phyloP scores from a whole-genome alignment of 495 filamentous ascomycete species.

The Tuber umbilicatum region DNA sequence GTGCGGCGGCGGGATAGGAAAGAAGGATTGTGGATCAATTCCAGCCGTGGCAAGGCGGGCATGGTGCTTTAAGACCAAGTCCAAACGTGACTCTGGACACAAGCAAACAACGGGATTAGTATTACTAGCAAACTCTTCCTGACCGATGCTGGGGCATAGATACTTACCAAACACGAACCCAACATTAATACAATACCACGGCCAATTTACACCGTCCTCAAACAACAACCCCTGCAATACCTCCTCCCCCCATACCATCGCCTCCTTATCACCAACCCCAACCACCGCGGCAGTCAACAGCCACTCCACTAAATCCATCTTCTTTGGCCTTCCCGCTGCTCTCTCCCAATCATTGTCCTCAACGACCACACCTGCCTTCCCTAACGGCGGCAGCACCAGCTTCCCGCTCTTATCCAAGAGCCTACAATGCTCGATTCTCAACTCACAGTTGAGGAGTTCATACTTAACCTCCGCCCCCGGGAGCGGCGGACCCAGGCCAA shows the following conservation, averaged over 20 bases:
- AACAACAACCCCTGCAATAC: slow-evolving; percentile 33
- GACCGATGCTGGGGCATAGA: background rate
- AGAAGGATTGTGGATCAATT: slow-evolving; percentile 28
- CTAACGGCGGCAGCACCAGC: slow-evolving; percentile 26
- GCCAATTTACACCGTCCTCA: slow-evolving; percentile 29
- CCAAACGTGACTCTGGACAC: slow-evolving; percentile 20
- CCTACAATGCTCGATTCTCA: slow-evolving; percentile 26
- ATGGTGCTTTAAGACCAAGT: slow-evolving; percentile 30
- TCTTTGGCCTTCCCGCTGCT: slow-evolving; percentile 8
- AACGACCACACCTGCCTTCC: slow-evolving; percentile 22
- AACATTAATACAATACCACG: slow-evolving; percentile 28
- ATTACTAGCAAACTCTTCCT: background rate
- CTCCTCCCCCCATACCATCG: slow-evolving; percentile 26
- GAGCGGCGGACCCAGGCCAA: background rate
- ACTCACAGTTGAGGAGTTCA: slow-evolving; percentile 19
- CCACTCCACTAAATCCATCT: slow-evolving; percentile 26
- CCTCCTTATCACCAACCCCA: background rate
- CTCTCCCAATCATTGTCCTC: slow-evolving; percentile 24
- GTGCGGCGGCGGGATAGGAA: slow-evolving; percentile 20
- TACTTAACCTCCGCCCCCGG: background rate
- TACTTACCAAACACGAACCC: slow-evolving; percentile 27
- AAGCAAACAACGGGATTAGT: background rate
- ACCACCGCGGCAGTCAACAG: slow-evolving; percentile 8
- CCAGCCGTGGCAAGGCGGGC: slow-evolving; percentile 26
- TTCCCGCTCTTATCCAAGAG: slow-evolving; percentile 21